Evolutionary conservation across 148 eudicot species (phyloP).

Genomic region (Vaccinium vitisidaea): DNA sequence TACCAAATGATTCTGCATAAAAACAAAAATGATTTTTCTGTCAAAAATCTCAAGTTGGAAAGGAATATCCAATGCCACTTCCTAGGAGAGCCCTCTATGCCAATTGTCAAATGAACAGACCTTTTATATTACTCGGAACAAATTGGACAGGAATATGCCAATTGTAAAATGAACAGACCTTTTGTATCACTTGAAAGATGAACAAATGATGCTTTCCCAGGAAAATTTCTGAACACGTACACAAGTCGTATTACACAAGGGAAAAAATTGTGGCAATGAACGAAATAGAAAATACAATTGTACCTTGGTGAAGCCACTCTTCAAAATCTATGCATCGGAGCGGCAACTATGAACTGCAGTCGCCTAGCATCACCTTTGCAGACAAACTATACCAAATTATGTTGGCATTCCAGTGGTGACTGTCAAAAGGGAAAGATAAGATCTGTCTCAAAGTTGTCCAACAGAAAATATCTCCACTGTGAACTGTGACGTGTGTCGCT

Average conservation of each 20-base stretch:
- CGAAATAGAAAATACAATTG: background rate
- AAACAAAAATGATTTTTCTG: background rate
- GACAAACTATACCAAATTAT: background rate
- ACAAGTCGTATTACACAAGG: background rate
- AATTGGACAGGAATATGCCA: no score
- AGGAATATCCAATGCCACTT: background rate
- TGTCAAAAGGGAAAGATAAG: background rate
- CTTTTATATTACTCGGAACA: no score
- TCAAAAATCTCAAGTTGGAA: constrained; percentile 9
- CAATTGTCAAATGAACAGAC: background rate
- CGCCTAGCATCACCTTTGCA: background rate
- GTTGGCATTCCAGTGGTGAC: background rate
- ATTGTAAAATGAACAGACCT: background rate
- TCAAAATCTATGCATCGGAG: background rate
- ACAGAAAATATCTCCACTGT: background rate
- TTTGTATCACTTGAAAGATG: background rate
- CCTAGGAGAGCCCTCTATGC: background rate
- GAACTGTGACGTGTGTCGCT: background rate
- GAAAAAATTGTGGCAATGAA: background rate
- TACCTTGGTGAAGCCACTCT: no score
- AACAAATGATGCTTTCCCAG: background rate
- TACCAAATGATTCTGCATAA: background rate
- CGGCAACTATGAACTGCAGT: background rate
- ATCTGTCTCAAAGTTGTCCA: background rate
- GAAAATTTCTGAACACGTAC: background rate